Conservation (phyloP, 345 rosid species). For the Litchi chinensis region DNA sequence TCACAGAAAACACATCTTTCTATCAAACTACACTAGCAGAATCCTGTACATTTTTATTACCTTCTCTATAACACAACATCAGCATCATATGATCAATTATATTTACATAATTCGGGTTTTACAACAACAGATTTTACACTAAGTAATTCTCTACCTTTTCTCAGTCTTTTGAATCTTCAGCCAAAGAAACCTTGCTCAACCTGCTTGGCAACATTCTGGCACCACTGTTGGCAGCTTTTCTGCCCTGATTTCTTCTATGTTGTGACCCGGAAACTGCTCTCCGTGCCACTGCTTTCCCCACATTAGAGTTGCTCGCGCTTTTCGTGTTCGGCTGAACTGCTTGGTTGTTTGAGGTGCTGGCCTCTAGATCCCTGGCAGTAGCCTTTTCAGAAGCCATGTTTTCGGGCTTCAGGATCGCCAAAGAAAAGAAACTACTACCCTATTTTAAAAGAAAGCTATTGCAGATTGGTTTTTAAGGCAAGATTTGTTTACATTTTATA, state of each 20-base stretch:
- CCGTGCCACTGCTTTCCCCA: constrained; percentile 45
- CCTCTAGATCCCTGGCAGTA: constrained; percentile 20
- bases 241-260: constrained; percentile 27
- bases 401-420: neutral
- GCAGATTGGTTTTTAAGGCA: constrained; percentile 12
- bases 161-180: constrained; percentile 34
- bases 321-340: constrained; percentile 20
- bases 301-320: constrained; percentile 24
- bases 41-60: neutral
- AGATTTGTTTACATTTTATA: constrained; percentile 6
- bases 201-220: constrained; percentile 44
- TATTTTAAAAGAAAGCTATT: neutral
- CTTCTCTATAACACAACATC: neutral
- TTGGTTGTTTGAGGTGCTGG: constrained; percentile 25
- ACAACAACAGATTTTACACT: neutral
- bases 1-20: too few relatives aligned
- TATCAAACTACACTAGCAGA: too few relatives aligned
- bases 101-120: neutral
- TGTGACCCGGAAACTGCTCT: constrained; percentile 47
- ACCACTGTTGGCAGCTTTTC: constrained; percentile 23
- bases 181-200: constrained; percentile 55
- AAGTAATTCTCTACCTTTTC: neutral
- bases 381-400: constrained; percentile 40
- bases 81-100: neutral
- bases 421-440: neutral